Evolutionary conservation across 2,329 filamentous ascomycete genomes (phyloP).

Genomic region (Diplocarpon mali): DNA sequence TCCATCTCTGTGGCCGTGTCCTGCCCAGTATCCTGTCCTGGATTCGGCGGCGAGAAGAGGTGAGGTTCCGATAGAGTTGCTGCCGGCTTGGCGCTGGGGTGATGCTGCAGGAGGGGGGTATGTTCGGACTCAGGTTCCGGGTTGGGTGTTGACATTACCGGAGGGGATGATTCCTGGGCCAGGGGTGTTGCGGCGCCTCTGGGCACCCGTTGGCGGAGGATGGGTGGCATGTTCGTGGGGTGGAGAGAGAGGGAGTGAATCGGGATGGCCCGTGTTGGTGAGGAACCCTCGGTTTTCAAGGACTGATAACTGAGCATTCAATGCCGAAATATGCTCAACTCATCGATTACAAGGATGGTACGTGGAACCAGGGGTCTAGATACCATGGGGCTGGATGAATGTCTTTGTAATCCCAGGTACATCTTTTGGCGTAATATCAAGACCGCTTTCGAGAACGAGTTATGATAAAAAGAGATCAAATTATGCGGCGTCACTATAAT

Average conservation of each 20-base stretch:
- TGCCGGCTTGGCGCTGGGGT: conserved; percentile 6
- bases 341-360: too few relatives aligned
- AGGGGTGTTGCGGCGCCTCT: too few relatives aligned
- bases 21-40: background rate
- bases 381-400: too few relatives aligned
- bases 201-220: conserved; percentile 5
- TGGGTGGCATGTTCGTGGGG: background rate
- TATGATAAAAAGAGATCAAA: too few relatives aligned
- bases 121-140: background rate
- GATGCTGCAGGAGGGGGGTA: conserved; percentile 7
- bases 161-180: background rate
- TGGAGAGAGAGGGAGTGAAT: background rate
- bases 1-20: conserved; percentile 16
- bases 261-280: background rate
- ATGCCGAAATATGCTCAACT: too few relatives aligned
- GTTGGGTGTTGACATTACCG: background rate
- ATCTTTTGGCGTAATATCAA: too few relatives aligned
- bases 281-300: too few relatives aligned
- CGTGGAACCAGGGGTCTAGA: too few relatives aligned
- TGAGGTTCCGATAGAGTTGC: conserved; percentile 15
- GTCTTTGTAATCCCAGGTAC: too few relatives aligned
- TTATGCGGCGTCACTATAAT: too few relatives aligned
- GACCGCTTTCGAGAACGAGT: too few relatives aligned
- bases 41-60: background rate
- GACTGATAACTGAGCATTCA: too few relatives aligned